phyloP scores from a whole-genome alignment of 441 rosid genomes.

The Croton setiger region DNA sequence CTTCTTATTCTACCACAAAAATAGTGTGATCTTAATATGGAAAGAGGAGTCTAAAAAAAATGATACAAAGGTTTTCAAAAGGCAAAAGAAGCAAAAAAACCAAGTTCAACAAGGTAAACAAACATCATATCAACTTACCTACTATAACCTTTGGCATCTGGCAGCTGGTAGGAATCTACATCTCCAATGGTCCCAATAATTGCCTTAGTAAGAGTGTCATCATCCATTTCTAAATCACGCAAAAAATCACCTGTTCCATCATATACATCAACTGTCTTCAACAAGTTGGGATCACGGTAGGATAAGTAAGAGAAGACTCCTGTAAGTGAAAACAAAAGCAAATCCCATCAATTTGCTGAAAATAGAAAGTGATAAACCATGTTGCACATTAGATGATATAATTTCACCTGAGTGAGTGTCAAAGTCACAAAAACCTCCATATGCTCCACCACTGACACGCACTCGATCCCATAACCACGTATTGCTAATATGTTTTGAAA shows the following conservation, averaged over 20 bases:
- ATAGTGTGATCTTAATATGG: neutral
- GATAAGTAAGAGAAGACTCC: slow-evolving; percentile 92
- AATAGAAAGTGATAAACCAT: neutral
- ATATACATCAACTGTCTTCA: slow-evolving; percentile 79
- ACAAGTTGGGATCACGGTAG: slow-evolving; percentile 90
- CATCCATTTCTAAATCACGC: slow-evolving; percentile 69
- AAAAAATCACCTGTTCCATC: slow-evolving; percentile 83
- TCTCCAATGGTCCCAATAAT: slow-evolving; percentile 95
- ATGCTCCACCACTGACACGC: slow-evolving; percentile 96
- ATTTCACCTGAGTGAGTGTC: slow-evolving; percentile 86
- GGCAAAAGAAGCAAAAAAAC: neutral
- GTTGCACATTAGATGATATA: neutral
- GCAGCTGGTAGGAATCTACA: slow-evolving; percentile 90
- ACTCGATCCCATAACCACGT: slow-evolving; percentile 99
- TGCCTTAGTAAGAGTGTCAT: slow-evolving; percentile 78
- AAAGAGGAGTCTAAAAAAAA: neutral
- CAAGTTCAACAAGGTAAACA: slow-evolving; percentile 4
- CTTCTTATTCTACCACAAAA: neutral
- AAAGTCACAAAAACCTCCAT: slow-evolving; percentile 92
- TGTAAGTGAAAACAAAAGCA: slow-evolving; percentile 20
- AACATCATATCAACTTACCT: slow-evolving; percentile 43
- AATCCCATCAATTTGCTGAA: neutral
- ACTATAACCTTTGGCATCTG: slow-evolving; percentile 97
- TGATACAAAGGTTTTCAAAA: neutral
- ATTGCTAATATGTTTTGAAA: slow-evolving; percentile 83